Percentiles rank a stretch among this genome's conserved stretches.
Conservation (phyloP, 306 rosid species). For the Prunus mume region DNA sequence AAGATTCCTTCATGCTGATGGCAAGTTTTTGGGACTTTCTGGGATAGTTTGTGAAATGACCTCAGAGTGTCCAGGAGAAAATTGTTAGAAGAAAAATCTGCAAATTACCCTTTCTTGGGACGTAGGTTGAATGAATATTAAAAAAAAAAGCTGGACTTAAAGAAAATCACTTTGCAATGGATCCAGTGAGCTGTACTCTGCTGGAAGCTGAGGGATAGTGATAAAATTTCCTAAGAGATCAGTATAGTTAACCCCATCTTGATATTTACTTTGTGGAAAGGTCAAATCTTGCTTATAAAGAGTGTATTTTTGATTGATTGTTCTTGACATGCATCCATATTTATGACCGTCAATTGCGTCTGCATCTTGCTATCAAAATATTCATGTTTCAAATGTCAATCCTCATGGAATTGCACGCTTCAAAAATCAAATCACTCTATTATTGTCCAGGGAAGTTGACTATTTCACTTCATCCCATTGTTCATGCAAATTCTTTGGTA, state of each 20-base stretch:
- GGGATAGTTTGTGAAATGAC: slow-evolving; percentile 6
- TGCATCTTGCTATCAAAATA: not conserved
- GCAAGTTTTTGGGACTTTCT: slow-evolving; percentile 21
- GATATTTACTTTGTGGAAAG: slow-evolving; percentile 5
- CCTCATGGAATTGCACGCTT: not conserved
- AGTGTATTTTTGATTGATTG: not conserved
- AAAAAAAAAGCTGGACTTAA: slow-evolving; percentile 2
- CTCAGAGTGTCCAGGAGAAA: slow-evolving; percentile 17
- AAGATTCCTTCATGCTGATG: slow-evolving; percentile 16
- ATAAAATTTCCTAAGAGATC: not conserved
- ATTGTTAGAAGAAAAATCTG: not conserved
- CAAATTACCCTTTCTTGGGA: slow-evolving; percentile 3
- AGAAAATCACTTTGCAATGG: not conserved
- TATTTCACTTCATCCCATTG: not conserved
- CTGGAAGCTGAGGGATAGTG: not conserved
- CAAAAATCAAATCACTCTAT: not conserved
- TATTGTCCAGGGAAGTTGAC: slow-evolving; percentile 7
- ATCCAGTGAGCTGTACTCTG: slow-evolving; percentile 18
- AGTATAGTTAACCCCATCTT: not conserved
- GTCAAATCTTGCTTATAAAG: not conserved
- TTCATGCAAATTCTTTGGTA: not conserved
- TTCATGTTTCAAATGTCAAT: not conserved
- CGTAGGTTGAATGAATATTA: slow-evolving; percentile 16
- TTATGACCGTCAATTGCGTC: not conserved
- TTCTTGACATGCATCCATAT: slow-evolving; percentile 15